Evolutionary conservation across 148 eudicot genomes (phyloP).

Genomic region (Silene uniflora): DNA sequence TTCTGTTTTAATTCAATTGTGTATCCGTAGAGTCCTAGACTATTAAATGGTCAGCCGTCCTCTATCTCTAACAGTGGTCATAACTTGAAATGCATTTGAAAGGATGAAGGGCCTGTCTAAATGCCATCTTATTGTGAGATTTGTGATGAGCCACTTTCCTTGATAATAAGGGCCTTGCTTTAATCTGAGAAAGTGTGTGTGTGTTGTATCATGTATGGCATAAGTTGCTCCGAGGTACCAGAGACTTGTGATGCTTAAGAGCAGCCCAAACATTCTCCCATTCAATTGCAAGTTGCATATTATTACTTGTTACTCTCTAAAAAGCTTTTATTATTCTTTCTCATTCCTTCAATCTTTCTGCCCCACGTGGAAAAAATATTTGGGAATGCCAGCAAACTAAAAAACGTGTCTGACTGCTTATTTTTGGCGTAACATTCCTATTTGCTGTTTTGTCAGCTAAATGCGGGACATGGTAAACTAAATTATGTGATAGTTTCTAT

Average conservation of each 20-base stretch:
- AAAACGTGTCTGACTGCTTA: too few relatives aligned
- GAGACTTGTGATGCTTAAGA: neutral
- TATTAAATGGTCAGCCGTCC: neutral
- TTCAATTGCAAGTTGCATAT: too few relatives aligned
- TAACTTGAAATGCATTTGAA: too few relatives aligned
- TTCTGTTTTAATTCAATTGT: neutral
- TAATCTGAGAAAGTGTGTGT: too few relatives aligned
- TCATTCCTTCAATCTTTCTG: too few relatives aligned
- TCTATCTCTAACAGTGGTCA: neutral
- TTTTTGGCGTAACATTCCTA: neutral
- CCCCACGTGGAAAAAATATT: too few relatives aligned
- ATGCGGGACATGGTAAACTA: neutral
- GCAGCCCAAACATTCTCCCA: too few relatives aligned
- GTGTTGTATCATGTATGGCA: too few relatives aligned
- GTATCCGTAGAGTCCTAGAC: neutral
- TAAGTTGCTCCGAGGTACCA: neutral
- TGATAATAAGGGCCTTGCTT: neutral
- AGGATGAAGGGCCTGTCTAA: neutral
- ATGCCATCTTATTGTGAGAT: neutral
- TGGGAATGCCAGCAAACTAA: too few relatives aligned
- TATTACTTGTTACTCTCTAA: too few relatives aligned
- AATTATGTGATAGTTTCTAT: too few relatives aligned
- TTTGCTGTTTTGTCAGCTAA: neutral
- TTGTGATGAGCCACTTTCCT: neutral
- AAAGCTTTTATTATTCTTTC: too few relatives aligned